Evolutionary conservation across 768 basidiomycete genomes (phyloP).

Genomic region (Hypsizygus marmoreus): DNA sequence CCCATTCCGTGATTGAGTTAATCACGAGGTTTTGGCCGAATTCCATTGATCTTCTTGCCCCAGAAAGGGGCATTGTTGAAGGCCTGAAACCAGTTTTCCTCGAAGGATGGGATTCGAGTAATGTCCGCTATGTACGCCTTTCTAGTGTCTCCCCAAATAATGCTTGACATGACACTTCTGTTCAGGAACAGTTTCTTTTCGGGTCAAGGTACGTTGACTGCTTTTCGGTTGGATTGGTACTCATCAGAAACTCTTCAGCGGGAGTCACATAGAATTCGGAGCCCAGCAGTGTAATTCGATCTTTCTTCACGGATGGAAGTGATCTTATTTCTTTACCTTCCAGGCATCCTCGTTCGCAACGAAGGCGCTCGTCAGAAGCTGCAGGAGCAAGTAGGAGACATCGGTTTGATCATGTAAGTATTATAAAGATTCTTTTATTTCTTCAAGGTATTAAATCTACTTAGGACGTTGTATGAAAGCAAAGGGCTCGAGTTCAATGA

Average conservation of each 20-base stretch:
- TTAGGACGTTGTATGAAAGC: constrained; percentile 60
- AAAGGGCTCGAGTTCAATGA: constrained; percentile 72
- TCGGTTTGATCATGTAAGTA: constrained; percentile 60
- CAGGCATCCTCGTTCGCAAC: constrained; percentile 73
- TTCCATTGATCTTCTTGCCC: constrained; percentile 58
- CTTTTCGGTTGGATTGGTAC: background rate
- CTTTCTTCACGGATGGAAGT: background rate
- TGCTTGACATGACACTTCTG: background rate
- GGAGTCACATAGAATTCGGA: constrained; percentile 57
- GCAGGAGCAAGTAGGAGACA: constrained; percentile 52
- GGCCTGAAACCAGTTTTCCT: constrained; percentile 64
- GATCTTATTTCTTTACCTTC: background rate
- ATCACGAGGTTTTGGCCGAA: constrained; percentile 64
- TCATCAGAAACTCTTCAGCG: constrained; percentile 28
- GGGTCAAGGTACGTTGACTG: constrained; percentile 43
- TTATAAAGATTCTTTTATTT: background rate
- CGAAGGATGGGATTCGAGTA: constrained; percentile 43
- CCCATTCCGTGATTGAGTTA: constrained; percentile 63
- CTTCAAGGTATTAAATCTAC: background rate
- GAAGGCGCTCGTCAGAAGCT: constrained; percentile 51
- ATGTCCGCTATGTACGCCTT: constrained; percentile 35
- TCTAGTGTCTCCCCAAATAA: background rate
- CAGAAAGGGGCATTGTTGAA: constrained; percentile 55
- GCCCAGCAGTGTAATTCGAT: constrained; percentile 58
- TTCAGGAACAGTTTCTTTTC: constrained; percentile 62